These are phyloP conservation scores for Abelmoschus esculentus DNA, from an alignment of 345 rosid species.

Conservation along the genomic window DNA sequence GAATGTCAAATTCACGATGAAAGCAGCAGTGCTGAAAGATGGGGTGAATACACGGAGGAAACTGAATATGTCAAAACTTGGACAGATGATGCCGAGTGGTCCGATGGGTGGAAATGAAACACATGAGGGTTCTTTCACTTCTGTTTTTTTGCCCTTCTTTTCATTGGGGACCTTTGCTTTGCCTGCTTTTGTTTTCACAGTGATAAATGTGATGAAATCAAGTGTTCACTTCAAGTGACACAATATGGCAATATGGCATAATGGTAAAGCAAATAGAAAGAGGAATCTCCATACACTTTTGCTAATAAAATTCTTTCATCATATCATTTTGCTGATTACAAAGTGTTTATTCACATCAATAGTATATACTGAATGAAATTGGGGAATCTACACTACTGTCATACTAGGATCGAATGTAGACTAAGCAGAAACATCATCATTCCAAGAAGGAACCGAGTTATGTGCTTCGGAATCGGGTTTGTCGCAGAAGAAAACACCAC, in stretches of 20 bases:
- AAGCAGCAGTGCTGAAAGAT: constrained; percentile 22
- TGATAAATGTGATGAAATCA: neutral
- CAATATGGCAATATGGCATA: neutral
- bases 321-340: neutral
- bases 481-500: constrained; percentile 13
- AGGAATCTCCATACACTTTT: neutral
- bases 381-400: neutral
- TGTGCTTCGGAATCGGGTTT: constrained; percentile 7
- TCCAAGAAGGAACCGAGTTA: constrained; percentile 17
- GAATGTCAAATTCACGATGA: constrained; percentile 21
- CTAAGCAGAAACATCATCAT: constrained; percentile 4
- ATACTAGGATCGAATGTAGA: neutral
- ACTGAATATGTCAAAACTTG: constrained; percentile 24
- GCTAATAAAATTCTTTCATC: neutral
- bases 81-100: constrained; percentile 58
- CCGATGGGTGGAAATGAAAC: constrained; percentile 60
- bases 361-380: neutral
- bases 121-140: neutral
- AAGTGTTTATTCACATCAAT: neutral
- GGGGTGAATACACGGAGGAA: constrained; percentile 25
- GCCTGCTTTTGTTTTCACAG: constrained; percentile 10
- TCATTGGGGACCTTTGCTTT: neutral
- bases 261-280: neutral
- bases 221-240: neutral
- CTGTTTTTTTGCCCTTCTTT: neutral